Conservation (phyloP, 2,329 filamentous ascomycete species). For the Xylariomycetidae sp. region DNA sequence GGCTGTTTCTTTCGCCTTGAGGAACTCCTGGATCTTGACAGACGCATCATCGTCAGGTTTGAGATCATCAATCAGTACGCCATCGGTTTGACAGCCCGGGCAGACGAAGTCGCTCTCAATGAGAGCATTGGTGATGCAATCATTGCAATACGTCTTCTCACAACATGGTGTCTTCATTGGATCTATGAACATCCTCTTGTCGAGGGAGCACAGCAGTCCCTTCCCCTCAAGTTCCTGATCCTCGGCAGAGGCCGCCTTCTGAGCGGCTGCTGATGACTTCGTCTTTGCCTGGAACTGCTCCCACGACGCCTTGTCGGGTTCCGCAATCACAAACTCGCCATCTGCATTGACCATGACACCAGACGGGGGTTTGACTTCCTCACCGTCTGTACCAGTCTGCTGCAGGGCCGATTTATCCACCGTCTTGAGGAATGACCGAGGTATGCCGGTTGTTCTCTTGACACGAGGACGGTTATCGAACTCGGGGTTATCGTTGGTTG, state of each 20-base stretch:
- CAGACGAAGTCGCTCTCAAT: conserved; percentile 98
- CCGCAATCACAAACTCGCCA: conserved; percentile 94
- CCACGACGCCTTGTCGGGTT: conserved; percentile 94
- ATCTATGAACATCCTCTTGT: conserved; percentile 97
- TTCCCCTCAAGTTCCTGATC: conserved; percentile 84
- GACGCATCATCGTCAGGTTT: conserved; percentile 74
- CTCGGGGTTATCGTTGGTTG: conserved; percentile 96
- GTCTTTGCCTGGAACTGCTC: conserved; percentile 94
- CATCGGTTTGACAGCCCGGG: conserved; percentile 84
- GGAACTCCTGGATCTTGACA: conserved; percentile 72
- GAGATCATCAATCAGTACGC: conserved; percentile 89
- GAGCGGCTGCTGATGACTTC: conserved; percentile 77
- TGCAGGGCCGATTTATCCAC: conserved; percentile 84
- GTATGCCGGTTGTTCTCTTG: conserved; percentile 95
- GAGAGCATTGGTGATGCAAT: conserved; percentile 98
- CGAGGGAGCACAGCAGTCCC: conserved; percentile 89
- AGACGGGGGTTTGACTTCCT: conserved; percentile 68
- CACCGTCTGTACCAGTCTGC: conserved; percentile 72
- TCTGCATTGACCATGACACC: conserved; percentile 98
- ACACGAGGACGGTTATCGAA: conserved; percentile 91
- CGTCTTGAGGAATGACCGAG: conserved; percentile 89
- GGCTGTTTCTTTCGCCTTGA: conserved; percentile 51
- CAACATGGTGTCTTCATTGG: conserved; percentile 99
- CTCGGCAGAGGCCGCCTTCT: conserved; percentile 70
- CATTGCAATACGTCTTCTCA: conserved; percentile 96